Evolutionary conservation across 371 early-diverging fungal species (phyloP).

Genomic region (Apophysomyces elegans): DNA sequence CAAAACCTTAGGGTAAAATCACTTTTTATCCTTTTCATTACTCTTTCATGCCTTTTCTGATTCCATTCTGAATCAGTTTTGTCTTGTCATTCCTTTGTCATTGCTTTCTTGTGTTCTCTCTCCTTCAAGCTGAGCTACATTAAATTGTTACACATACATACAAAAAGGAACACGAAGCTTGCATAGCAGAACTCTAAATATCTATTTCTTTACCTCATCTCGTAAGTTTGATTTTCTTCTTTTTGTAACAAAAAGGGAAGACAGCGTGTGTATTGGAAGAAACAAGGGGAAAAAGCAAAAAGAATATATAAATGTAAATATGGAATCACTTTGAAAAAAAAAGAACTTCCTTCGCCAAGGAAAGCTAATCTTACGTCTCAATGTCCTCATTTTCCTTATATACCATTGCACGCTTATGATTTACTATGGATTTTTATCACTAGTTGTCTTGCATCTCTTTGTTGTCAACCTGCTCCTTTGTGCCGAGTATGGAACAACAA

Average conservation of each 20-base stretch:
- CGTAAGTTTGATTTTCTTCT: not conserved
- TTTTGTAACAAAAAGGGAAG: no score
- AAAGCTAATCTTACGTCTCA: no score
- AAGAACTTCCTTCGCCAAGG: no score
- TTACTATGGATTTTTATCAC: not conserved
- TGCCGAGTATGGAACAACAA: slow-evolving; percentile 4
- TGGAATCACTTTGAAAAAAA: no score
- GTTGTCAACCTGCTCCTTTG: not conserved
- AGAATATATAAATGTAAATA: no score
- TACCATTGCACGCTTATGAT: not conserved
- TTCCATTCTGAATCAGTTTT: not conserved
- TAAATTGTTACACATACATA: not conserved
- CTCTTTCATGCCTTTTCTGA: not conserved
- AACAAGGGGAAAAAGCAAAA: no score
- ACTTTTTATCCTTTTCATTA: not conserved
- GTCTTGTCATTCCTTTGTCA: not conserved
- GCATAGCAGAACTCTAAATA: not conserved
- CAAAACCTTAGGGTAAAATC: not conserved
- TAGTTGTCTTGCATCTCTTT: not conserved
- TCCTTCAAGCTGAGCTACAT: not conserved
- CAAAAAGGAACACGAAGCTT: not conserved
- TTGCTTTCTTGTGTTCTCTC: not conserved
- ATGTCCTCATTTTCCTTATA: no score
- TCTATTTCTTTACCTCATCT: not conserved
- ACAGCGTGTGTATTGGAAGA: no score